Base-by-base conservation (phyloP, 345 rosid genomes). In the Murraya paniculata region DNA sequence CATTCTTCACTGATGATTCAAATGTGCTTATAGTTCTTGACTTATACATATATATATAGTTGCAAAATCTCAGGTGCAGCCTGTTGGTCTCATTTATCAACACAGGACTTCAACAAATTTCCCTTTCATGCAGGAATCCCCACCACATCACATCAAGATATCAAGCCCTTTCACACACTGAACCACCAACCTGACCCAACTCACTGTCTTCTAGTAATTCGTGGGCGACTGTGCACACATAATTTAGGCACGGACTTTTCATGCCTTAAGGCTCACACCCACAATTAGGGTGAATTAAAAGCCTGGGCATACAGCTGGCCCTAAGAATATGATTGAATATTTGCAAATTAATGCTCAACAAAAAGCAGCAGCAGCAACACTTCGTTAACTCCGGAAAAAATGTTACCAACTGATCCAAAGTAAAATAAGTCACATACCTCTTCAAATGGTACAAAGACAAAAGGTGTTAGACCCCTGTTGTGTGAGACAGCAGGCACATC, bases 361-460 rank as follows among this genome's bases (percentile, higher is more conserved):
- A 72, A 5, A 56, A 22, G 31, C 27, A 31, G 64, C 50, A 22
- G 31, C 27, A 31, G 48, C 50, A 35, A 36, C 2, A n/a, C 27
- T 6, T 8, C 21, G 4, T 61, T 22, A 50, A n/a, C 27, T 39
- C 3, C 9, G 16, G 21, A 41, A 64, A 36, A 6, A 5, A 7
- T 41, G 24, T 19, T 24, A 36, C 38, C 10, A 39, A 39, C 11
- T 24, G 31, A 39, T 72, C n/a, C 22, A 25, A 50, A 70, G 8
- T 10, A 61, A 64, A 14, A 35, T n/a, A 24, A 75, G 71, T 2
- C 69, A 39, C 56, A 64, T 87, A 83, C 99, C 99, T 93, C 96
- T 79, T 92, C 95, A 83, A 93, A 95, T 66, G 99, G 97, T 77
- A 95, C 94, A 79, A 95, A 95, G 68, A 92, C 91, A 25, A 92